phyloP scores from a whole-genome alignment of 768 basidiomycete genomes.

The Leccinum arenicola region DNA sequence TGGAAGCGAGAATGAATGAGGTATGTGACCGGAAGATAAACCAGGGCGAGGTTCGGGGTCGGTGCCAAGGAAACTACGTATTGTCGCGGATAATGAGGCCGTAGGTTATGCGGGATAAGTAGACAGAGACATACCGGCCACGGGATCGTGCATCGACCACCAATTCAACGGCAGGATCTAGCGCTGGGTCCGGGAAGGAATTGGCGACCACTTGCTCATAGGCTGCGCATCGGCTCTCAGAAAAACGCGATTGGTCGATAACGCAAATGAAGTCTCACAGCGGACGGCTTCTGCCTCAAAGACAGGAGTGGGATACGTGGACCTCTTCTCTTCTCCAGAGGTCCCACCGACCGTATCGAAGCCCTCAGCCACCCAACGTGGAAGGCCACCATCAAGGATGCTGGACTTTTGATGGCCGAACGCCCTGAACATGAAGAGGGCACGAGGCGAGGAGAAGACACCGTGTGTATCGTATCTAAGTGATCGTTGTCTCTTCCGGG shows the following conservation, averaged over 20 bases:
- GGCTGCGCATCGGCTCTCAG: conserved; percentile 39
- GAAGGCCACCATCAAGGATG: conserved; percentile 91
- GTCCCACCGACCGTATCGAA: conserved; percentile 44
- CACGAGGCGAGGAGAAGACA: conserved; percentile 89
- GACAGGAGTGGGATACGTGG: conserved; percentile 51
- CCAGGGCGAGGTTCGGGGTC: conserved; percentile 89
- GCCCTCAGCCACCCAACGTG: conserved; percentile 72
- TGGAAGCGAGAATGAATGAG: conserved; percentile 79
- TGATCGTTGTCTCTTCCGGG: conserved; percentile 9
- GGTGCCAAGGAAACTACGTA: conserved; percentile 66
- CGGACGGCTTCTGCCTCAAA: conserved; percentile 50
- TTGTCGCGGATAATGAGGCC: conserved; percentile 8
- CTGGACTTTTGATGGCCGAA: conserved; percentile 87
- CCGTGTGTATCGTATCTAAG: conserved; percentile 86
- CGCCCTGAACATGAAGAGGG: conserved; percentile 90
- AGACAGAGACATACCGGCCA: conserved; percentile 56
- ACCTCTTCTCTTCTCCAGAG: conserved; percentile 20
- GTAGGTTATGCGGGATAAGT: not conserved
- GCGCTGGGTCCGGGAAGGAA: conserved; percentile 45
- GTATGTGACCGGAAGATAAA: conserved; percentile 90
- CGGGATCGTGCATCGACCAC: conserved; percentile 85
- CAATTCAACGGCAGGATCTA: conserved; percentile 51
- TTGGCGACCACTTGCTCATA: conserved; percentile 84
- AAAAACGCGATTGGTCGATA: conserved; percentile 31
- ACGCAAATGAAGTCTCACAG: conserved; percentile 32